These are phyloP conservation scores for Mycocentrospora acerina DNA, from an alignment of 2,329 filamentous ascomycete genomes.

Conservation along the genomic window DNA sequence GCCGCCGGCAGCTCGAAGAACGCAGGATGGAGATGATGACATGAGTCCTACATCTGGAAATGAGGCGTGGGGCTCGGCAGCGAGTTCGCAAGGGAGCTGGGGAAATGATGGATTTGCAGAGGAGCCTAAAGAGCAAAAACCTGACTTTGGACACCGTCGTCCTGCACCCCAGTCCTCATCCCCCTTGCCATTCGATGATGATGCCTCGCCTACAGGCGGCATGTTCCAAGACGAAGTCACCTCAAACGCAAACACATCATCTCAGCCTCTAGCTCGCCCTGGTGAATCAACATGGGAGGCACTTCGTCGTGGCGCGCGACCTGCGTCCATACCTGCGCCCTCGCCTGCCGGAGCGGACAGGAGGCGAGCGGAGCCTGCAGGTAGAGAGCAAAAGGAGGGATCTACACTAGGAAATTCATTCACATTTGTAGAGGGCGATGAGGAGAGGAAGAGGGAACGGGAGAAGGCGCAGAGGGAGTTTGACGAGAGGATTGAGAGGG, in stretches of 20 bases:
- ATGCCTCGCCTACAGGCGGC: slow-evolving; percentile 41
- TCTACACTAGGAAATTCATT: slow-evolving; percentile 47
- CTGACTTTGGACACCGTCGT: slow-evolving; percentile 7
- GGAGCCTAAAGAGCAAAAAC: slow-evolving; percentile 11
- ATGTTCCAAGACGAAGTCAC: slow-evolving; percentile 34
- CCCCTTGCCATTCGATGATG: slow-evolving; percentile 22
- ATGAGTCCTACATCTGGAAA: slow-evolving; percentile 47
- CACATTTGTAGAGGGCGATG: slow-evolving; percentile 46
- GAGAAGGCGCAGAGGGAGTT: slow-evolving; percentile 53
- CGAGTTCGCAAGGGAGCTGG: slow-evolving; percentile 10
- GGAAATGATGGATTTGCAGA: slow-evolving; percentile 13
- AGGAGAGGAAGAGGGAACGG: slow-evolving; percentile 47
- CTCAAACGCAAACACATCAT: slow-evolving; percentile 9
- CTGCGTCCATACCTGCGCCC: slow-evolving; percentile 14
- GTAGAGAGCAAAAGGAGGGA: slow-evolving; percentile 28
- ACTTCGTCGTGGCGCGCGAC: slow-evolving; percentile 39
- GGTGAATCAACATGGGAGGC: slow-evolving; percentile 49
- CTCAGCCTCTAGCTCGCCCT: slow-evolving; percentile 16
- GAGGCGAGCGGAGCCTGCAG: slow-evolving; percentile 18
- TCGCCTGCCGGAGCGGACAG: slow-evolving; percentile 4
- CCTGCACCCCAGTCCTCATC: slow-evolving; percentile 11
- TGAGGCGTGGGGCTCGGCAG: slow-evolving; percentile 28
- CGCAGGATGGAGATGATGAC: slow-evolving; percentile 42
- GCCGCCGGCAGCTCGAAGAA: slow-evolving; percentile 40
- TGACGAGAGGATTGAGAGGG: slow-evolving; percentile 51